Evolutionary conservation across 352 stramenopile species (phyloP).

Genomic region (Globisporangium lucens): DNA sequence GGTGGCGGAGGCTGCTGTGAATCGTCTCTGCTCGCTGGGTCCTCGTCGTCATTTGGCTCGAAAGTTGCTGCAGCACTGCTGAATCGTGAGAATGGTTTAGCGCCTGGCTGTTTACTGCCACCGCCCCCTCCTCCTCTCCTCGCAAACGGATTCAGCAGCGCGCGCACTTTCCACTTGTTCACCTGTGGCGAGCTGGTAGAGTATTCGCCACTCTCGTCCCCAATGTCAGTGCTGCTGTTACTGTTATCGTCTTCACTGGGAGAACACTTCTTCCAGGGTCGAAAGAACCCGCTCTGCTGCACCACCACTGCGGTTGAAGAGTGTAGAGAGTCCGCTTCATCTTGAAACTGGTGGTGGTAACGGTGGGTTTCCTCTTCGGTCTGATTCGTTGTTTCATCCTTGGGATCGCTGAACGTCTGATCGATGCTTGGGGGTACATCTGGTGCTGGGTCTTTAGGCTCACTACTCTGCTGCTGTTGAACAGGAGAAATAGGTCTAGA

Average conservation of each 20-base stretch:
- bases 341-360: slow-evolving; percentile 25
- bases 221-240: slow-evolving; percentile 9
- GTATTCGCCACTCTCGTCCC: neutral
- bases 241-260: slow-evolving; percentile 21
- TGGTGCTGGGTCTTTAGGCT: neutral
- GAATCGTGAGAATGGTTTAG: neutral
- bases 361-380: slow-evolving; percentile 13
- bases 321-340: slow-evolving; percentile 2
- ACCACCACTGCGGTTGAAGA: slow-evolving; percentile 4
- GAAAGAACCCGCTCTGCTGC: slow-evolving; percentile 43
- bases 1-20: slow-evolving; percentile 1
- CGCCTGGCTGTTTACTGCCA: neutral
- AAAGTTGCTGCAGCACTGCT: neutral
- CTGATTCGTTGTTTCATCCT: slow-evolving; percentile 7
- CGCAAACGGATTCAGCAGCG: slow-evolving; percentile 67
- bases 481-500: neutral
- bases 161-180: slow-evolving; percentile 78
- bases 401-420: neutral
- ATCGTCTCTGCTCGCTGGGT: slow-evolving; percentile 13
- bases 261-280: slow-evolving; percentile 46
- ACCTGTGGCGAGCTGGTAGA: neutral
- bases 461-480: neutral
- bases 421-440: slow-evolving; percentile 1
- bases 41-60: neutral
- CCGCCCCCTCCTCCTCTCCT: slow-evolving; percentile 22